Evolutionary conservation across 2,329 filamentous ascomycete species (phyloP), one percentile per base, ranked within the genome.

Genomic region (Cercospora janseana): DNA sequence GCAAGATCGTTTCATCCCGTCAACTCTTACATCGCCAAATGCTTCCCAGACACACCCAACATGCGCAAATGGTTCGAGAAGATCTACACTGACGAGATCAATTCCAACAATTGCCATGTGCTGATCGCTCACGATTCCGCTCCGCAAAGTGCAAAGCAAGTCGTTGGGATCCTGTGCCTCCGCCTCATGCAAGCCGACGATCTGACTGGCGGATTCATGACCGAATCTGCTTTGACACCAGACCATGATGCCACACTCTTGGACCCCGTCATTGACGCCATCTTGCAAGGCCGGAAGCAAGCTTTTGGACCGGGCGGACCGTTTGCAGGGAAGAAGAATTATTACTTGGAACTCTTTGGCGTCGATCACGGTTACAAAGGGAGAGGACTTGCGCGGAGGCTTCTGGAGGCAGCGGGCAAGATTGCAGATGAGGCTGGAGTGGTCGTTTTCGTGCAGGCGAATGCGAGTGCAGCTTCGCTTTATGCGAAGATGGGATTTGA

Each of bases 1-100:
- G 40, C 60, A 7, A 53, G 63, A 38, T 41, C 59, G n/a, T 65
- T 65, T 53, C 60, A 62, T 24, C 52, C 60, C 4, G 49, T 48
- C 10, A 64, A 63, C 38, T 43, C 50, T 2, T 63, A 56, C 51
- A 57, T 62, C 28, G 44, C 48, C 16, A 46, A 52, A 40, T 50
- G 50, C 24, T 46, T 61, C 20, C 61, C 63, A 4, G 53, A 62
- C 32, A 63, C 62, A 1, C 51, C 60, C 2, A 15, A 35, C 1
- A 28, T 61, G 4, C 46, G 42, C 8, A 3, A 29, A 3, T 65
- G 62, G 61, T 64, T 58, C 59, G 41, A 35, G 2, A 15, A 18
- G 6, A 46, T 58, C 40, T 64, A 62, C 49, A 50, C 43, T 0
- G 49, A 52, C 16, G 55, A 59, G 40, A 53, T 64, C 40, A 9